Evolutionary conservation across 371 early-diverging fungal genomes (phyloP).

Genomic region (Mycotypha africana): DNA sequence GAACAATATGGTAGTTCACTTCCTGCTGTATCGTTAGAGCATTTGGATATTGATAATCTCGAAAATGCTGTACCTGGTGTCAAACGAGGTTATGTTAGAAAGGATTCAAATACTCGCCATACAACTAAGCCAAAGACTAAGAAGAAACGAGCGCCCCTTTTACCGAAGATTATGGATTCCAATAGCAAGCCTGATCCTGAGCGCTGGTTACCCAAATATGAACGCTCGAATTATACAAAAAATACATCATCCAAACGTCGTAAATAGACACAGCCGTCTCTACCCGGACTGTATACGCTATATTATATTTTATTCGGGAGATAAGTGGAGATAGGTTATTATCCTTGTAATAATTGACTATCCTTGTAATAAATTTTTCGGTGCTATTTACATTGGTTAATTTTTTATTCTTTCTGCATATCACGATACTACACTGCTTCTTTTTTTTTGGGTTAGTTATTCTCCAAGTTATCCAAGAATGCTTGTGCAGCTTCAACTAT

Average conservation of each 20-base stretch:
- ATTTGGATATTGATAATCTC: conserved; percentile 48
- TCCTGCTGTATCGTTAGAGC: conserved; percentile 38
- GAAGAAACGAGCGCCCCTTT: conserved; percentile 56
- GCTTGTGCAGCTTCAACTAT: conserved; percentile 65
- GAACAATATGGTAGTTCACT: conserved; percentile 62
- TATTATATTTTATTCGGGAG: too few species aligned
- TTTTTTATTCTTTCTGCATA: too few species aligned
- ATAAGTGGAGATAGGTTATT: too few species aligned
- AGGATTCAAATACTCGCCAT: conserved; percentile 24
- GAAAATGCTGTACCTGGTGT: conserved; percentile 59
- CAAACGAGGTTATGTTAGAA: conserved; percentile 56
- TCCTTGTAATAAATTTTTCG: too few species aligned
- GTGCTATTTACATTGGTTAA: too few species aligned
- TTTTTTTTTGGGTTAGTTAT: conserved; percentile 2
- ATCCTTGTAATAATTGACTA: too few species aligned
- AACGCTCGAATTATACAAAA: too few species aligned
- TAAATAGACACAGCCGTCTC: too few species aligned
- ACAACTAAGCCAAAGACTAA: conserved; percentile 42
- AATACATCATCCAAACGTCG: too few species aligned
- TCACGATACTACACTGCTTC: neutral
- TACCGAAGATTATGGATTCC: conserved; percentile 57
- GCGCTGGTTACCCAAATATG: conserved; percentile 71
- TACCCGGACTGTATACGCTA: too few species aligned
- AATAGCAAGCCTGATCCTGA: conserved; percentile 63
- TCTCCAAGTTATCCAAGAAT: conserved; percentile 26